Base-by-base conservation (phyloP, 805 yeast species). In the Komagataella populi region DNA sequence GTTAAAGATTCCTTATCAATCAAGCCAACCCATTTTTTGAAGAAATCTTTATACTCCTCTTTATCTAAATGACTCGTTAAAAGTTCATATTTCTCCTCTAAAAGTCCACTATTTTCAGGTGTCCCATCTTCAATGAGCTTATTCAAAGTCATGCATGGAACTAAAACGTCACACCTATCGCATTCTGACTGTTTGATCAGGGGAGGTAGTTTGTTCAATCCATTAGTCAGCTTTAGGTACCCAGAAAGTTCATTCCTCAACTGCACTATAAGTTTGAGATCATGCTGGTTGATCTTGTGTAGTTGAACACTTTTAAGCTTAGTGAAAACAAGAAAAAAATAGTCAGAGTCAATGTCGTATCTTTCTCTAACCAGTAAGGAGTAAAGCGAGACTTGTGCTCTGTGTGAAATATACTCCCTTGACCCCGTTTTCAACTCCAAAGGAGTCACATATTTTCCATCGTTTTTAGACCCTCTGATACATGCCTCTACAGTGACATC, bases 371-470 rank as follows among this genome's bases (percentile, higher is more conserved):
- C 74, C 52, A 93, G 66, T 14, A 91, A 66, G 0, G 95, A 81
- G 61, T 93, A 93, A 6, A 93, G 68, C 0, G 90, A 74, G 0
- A 93, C 84, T 63, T 93, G 99, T 0, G 95, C 96, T 49, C 84
- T 80, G 63, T 93, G 96, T 3, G 83, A 65, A 4, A 83, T 63
- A 44, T 80, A 71, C 48, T 77, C 79, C 36, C 72, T 66, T 50
- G 70, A 71, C 0, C 98, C 96, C 0, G 98, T 88, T 62, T 93
- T 93, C 53, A 93, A 80, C 62, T 93, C 99, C 68, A 93, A 70
- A 0, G 97, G 98, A 1, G 81, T 74, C 10, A 88, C 73, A 51
- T 61, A 72, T 39, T 70, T 76, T n/a, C 76, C 76, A 1, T 57
- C 55, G 12, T 63, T 60, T 5, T 61, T 56, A 3, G 59, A 55